These are phyloP conservation scores for Pythium rhizo-oryzae DNA, from an alignment of 352 stramenopile genomes.

Conservation along the genomic window DNA sequence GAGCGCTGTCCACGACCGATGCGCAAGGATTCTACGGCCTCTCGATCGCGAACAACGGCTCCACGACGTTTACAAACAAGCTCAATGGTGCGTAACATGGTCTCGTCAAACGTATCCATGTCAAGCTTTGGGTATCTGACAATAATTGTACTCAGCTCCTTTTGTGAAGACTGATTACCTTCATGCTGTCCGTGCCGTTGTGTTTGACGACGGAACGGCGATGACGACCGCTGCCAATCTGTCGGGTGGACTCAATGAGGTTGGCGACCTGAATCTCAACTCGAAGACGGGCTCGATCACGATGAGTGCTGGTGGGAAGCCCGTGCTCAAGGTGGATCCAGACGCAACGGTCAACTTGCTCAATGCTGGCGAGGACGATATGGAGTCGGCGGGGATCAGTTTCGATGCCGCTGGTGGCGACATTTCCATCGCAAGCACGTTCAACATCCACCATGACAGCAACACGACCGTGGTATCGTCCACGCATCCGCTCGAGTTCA, in stretches of 20 bases:
- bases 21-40: conserved; percentile 71
- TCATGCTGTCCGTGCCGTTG: conserved; percentile 55
- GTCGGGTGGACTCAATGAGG: conserved; percentile 74
- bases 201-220: conserved; percentile 75
- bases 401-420: conserved; percentile 43
- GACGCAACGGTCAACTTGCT: conserved; percentile 52
- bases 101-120: no score
- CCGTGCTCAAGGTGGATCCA: conserved; percentile 58
- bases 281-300: conserved; percentile 67
- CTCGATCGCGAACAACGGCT: conserved; percentile 69
- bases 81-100: conserved; percentile 45
- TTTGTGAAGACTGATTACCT: conserved; percentile 70
- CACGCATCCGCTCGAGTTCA: conserved; percentile 43
- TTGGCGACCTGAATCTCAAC: conserved; percentile 76
- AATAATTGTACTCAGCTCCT: conserved; percentile 35
- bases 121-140: no score
- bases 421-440: conserved; percentile 42
- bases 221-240: conserved; percentile 84
- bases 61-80: conserved; percentile 65
- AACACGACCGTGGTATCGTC: conserved; percentile 54
- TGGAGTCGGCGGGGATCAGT: conserved; percentile 45
- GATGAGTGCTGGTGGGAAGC: conserved; percentile 62
- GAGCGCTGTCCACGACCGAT: conserved; percentile 51
- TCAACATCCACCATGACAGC: conserved; percentile 47
- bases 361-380: conserved; percentile 49